Percentiles rank a stretch among this genome's conserved stretches.
These are phyloP conservation scores for Ambrosia trifida DNA, from an alignment of 129 eudicot species.

Conservation along the genomic window DNA sequence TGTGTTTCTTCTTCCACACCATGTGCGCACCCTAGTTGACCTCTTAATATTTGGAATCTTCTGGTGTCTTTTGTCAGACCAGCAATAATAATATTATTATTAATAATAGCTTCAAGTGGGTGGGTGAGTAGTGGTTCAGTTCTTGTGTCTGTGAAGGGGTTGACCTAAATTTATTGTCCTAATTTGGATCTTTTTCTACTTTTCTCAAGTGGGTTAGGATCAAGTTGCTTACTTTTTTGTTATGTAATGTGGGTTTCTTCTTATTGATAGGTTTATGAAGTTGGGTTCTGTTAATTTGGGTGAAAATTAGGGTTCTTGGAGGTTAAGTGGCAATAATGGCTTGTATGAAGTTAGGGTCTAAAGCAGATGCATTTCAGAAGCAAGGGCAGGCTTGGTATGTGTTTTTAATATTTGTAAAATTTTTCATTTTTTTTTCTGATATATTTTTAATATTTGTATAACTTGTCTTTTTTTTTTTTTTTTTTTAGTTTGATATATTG, in stretches of 20 bases:
- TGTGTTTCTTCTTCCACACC: constrained; percentile 31
- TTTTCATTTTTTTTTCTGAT: neutral
- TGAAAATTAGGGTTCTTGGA: constrained; percentile 39
- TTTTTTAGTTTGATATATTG: constrained; percentile 12
- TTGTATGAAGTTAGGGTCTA: constrained; percentile 95
- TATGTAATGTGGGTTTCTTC: constrained; percentile 35
- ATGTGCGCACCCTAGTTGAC: constrained; percentile 40
- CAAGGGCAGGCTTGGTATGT: constrained; percentile 93
- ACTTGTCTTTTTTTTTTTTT: too few species aligned
- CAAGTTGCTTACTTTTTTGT: constrained; percentile 26
- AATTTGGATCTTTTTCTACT: constrained; percentile 23
- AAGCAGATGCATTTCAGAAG: constrained; percentile 85
- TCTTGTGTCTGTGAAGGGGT: constrained; percentile 50
- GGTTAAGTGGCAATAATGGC: constrained; percentile 55
- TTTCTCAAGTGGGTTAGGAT: constrained; percentile 39
- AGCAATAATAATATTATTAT: constrained; percentile 19
- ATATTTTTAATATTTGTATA: constrained; percentile 19
- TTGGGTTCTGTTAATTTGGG: constrained; percentile 26
- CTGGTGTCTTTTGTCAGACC: constrained; percentile 53
- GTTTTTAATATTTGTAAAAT: constrained; percentile 19
- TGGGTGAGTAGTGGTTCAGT: constrained; percentile 20
- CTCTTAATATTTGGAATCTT: constrained; percentile 66
- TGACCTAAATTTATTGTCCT: constrained; percentile 80
- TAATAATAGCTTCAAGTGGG: constrained; percentile 37
- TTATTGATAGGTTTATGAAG: constrained; percentile 21